phyloP scores from a whole-genome alignment of 441 rosid species.

The Erodium trifolium region DNA sequence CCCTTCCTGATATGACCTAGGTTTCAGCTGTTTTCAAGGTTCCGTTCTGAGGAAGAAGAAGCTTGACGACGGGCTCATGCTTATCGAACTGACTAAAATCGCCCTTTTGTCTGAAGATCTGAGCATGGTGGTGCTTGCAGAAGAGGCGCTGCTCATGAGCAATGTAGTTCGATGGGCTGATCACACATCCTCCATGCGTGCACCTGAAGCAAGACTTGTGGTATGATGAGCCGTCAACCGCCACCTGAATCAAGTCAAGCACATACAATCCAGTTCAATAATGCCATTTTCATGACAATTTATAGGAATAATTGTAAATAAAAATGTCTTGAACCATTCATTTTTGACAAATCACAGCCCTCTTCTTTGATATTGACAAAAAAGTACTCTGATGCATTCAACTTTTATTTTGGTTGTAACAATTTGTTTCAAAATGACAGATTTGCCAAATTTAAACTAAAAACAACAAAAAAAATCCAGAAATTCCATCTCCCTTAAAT shows the following conservation, averaged over 20 bases:
- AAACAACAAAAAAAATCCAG: too few species aligned
- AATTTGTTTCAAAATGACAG: too few species aligned
- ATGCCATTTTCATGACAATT: not conserved
- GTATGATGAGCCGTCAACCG: conserved; percentile 60
- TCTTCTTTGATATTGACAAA: too few species aligned
- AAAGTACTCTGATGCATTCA: too few species aligned
- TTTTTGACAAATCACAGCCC: too few species aligned
- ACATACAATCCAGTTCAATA: not conserved
- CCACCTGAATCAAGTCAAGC: conserved; percentile 40
- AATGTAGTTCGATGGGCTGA: conserved; percentile 59
- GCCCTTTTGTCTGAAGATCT: conserved; percentile 65
- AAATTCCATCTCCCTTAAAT: too few species aligned
- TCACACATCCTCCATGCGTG: conserved; percentile 57
- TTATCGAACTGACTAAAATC: conserved; percentile 67
- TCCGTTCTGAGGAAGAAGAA: conserved; percentile 20
- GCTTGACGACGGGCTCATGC: conserved; percentile 27
- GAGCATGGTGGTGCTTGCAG: conserved; percentile 68
- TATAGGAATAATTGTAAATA: too few species aligned
- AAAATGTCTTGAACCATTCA: too few species aligned
- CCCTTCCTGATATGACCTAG: conserved; percentile 5
- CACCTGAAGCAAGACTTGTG: conserved; percentile 69
- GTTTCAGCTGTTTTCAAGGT: conserved; percentile 20
- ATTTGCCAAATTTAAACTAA: too few species aligned
- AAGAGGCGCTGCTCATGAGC: conserved; percentile 62
- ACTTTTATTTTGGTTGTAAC: too few species aligned